Conservation (phyloP, 805 yeast species). For the Tetrapisispora iriomotensis region DNA sequence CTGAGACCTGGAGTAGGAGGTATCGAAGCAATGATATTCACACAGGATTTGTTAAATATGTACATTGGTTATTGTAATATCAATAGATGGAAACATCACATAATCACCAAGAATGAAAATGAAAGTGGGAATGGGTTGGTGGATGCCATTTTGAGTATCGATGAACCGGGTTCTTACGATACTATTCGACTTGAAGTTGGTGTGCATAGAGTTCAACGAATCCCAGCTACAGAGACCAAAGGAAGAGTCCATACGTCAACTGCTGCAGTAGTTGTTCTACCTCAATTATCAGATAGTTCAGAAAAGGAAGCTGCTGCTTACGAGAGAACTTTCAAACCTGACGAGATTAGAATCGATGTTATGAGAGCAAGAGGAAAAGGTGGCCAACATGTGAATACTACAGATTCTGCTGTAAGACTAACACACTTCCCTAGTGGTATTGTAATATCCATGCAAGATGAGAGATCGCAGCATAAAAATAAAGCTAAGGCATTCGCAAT, state of each 20-base stretch:
- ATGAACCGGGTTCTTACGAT: conserved; percentile 69
- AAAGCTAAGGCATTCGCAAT: conserved; percentile 86
- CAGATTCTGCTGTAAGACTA: conserved; percentile 91
- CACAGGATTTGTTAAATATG: conserved; percentile 74
- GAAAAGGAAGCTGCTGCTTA: conserved; percentile 39
- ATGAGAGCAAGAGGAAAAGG: conserved; percentile 97
- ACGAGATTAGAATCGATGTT: conserved; percentile 87
- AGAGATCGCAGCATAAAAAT: conserved; percentile 87
- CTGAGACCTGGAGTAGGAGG: conserved; percentile 96
- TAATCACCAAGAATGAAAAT: conserved; percentile 48
- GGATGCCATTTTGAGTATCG: conserved; percentile 68
- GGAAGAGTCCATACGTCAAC: conserved; percentile 95
- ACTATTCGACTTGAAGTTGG: conserved; percentile 79
- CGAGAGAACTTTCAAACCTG: conserved; percentile 69
- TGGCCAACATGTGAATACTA: conserved; percentile 96
- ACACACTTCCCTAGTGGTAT: conserved; percentile 90
- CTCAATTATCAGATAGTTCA: conserved; percentile 57
- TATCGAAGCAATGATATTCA: conserved; percentile 79
- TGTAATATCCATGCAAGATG: conserved; percentile 85
- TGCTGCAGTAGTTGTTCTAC: conserved; percentile 88
- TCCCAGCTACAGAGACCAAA: conserved; percentile 87
- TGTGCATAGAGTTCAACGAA: conserved; percentile 89
- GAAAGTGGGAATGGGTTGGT: conserved; percentile 57
- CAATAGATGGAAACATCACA: conserved; percentile 55
- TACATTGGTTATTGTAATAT: conserved; percentile 59